Percentiles rank a stretch among this genome's conserved stretches.
Conservation (phyloP, 345 rosid species). For the Hibiscus syriacus region DNA sequence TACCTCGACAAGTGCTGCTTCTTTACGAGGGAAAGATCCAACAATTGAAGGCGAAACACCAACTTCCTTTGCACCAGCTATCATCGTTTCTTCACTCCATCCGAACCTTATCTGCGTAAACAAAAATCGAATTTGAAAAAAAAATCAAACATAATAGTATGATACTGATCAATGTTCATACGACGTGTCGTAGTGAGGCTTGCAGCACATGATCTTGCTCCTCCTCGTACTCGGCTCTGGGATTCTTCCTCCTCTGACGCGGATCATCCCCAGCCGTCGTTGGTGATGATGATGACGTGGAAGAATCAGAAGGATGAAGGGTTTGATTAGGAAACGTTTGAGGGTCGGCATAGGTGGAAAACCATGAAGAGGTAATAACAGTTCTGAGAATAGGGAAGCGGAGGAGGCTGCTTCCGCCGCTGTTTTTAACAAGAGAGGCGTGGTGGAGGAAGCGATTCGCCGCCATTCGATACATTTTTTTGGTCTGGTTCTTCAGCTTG, state of each 20-base stretch:
- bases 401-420: conserved; percentile 10
- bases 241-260: conserved; percentile 37
- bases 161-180: conserved; percentile 16
- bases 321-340: conserved; percentile 25
- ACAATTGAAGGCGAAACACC: conserved; percentile 80
- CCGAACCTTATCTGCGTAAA: conserved; percentile 50
- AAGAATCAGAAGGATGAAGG: conserved; percentile 29
- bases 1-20: conserved; percentile 88
- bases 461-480: conserved; percentile 51
- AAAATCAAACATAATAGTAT: neutral
- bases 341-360: conserved; percentile 28
- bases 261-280: conserved; percentile 29
- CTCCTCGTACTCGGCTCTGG: conserved; percentile 47
- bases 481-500: neutral
- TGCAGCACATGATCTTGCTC: conserved; percentile 74
- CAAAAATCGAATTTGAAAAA: neutral
- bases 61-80: conserved; percentile 83
- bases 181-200: conserved; percentile 83
- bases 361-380: conserved; percentile 19
- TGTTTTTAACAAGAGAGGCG: conserved; percentile 20
- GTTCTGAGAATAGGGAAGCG: conserved; percentile 19
- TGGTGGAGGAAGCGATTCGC: conserved; percentile 15
- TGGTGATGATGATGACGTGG: conserved; percentile 31
- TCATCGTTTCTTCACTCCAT: conserved; percentile 83
- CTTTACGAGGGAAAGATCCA: conserved; percentile 82